phyloP scores from a whole-genome alignment of 164 flowering plant genomes.

The Pachysandra terminalis region DNA sequence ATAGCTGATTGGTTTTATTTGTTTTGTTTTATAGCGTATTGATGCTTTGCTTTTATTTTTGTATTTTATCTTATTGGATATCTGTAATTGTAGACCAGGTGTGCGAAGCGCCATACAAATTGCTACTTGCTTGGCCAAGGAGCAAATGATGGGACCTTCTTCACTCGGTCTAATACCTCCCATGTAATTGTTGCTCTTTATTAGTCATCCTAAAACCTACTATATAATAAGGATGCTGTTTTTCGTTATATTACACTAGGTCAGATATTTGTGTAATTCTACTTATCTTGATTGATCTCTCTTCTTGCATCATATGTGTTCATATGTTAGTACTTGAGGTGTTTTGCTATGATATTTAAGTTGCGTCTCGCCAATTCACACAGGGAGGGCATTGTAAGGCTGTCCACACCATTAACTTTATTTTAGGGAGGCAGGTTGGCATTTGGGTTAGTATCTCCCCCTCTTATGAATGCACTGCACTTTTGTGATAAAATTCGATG shows the following conservation, averaged over 20 bases:
- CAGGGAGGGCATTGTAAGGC: neutral
- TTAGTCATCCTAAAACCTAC: neutral
- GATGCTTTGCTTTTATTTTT: neutral
- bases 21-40: neutral
- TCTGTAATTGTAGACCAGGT: constrained; percentile 68
- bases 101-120: constrained; percentile 76
- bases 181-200: constrained; percentile 41
- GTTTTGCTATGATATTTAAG: neutral
- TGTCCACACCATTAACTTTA: neutral
- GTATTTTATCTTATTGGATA: constrained; percentile 15
- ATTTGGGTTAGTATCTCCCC: no score
- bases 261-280: neutral
- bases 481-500: no score
- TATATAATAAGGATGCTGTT: neutral
- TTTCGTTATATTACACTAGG: neutral
- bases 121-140: constrained; percentile 72
- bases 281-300: neutral
- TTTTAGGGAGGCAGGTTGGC: no score
- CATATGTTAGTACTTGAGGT: neutral
- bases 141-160: constrained; percentile 63
- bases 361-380: neutral
- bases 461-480: no score
- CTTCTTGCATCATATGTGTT: neutral
- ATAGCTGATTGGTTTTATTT: neutral
- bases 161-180: constrained; percentile 86